Percentiles rank a stretch among this genome's conserved stretches.
These are phyloP conservation scores for Sarocladium brachiariae DNA, from an alignment of 2,329 filamentous ascomycete species.

Conservation along the genomic window DNA sequence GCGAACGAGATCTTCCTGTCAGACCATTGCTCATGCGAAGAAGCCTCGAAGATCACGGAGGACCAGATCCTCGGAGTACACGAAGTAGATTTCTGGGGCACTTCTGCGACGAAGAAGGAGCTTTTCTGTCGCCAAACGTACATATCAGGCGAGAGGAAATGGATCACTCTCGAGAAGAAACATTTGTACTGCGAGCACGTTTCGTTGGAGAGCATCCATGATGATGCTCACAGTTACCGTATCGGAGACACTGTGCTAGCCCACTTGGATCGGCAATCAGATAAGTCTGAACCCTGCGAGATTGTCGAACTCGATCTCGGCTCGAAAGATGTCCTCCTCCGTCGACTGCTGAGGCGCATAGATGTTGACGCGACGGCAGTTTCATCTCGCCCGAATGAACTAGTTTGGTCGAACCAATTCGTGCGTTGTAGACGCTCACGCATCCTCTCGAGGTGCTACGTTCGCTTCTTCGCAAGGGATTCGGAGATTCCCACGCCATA, in stretches of 20 bases:
- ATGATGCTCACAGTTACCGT: constrained; percentile 23
- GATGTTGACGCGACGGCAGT: constrained; percentile 29
- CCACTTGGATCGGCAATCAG: constrained; percentile 20
- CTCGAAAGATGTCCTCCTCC: constrained; percentile 16
- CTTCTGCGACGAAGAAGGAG: constrained; percentile 38
- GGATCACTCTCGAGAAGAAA: constrained; percentile 46
- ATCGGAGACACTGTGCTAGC: constrained; percentile 56
- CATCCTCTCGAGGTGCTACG: constrained; percentile 50
- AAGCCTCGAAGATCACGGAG: constrained; percentile 38
- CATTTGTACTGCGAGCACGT: constrained; percentile 49
- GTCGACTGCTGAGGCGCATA: constrained; percentile 44
- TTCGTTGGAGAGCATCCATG: not conserved
- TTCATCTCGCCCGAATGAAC: constrained; percentile 49
- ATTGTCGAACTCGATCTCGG: constrained; percentile 32
- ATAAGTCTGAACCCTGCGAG: constrained; percentile 53
- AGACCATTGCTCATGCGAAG: constrained; percentile 65
- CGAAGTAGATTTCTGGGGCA: constrained; percentile 49
- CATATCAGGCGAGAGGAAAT: constrained; percentile 50
- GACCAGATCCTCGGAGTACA: constrained; percentile 52
- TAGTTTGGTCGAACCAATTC: constrained; percentile 47
- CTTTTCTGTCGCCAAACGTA: constrained; percentile 70
- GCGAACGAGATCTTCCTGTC: constrained; percentile 70
- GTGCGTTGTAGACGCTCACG: constrained; percentile 27
- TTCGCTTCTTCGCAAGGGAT: constrained; percentile 44
- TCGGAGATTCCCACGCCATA: constrained; percentile 56